These are phyloP conservation scores for Penicillium robsamsonii DNA, from an alignment of 495 filamentous ascomycete species.

Conservation along the genomic window DNA sequence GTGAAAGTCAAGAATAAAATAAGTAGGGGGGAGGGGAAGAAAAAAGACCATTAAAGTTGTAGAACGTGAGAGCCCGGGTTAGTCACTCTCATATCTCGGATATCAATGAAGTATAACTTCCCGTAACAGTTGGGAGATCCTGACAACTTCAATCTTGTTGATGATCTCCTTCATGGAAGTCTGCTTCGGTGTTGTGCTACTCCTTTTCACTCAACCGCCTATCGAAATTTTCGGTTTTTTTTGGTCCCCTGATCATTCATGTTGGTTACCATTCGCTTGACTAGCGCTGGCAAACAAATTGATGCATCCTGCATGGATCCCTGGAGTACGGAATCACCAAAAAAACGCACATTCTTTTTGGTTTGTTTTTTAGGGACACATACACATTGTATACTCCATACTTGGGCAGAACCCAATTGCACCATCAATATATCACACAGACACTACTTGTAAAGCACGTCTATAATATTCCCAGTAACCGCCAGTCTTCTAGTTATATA, in stretches of 20 bases:
- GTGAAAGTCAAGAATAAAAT: background rate
- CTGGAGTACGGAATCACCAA: background rate
- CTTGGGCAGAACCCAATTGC: background rate
- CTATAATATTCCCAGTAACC: background rate
- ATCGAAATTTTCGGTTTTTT: background rate
- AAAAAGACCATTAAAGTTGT: background rate
- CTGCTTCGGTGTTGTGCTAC: constrained; percentile 1
- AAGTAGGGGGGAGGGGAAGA: background rate
- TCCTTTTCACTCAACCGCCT: background rate
- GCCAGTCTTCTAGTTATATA: background rate
- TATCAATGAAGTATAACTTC: background rate
- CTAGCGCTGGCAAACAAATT: background rate
- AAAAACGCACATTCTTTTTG: background rate
- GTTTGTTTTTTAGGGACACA: background rate
- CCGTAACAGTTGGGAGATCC: background rate
- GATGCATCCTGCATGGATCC: background rate
- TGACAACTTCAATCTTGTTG: background rate
- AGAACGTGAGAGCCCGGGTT: background rate
- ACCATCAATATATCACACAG: background rate
- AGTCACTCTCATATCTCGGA: background rate
- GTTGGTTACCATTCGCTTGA: background rate
- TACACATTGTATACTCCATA: background rate
- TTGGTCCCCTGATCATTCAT: background rate
- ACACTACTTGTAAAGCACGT: background rate
- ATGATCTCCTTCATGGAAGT: background rate